Evolutionary conservation across 2,329 filamentous ascomycete genomes (phyloP).

Genomic region (Alternaria ethzedia): DNA sequence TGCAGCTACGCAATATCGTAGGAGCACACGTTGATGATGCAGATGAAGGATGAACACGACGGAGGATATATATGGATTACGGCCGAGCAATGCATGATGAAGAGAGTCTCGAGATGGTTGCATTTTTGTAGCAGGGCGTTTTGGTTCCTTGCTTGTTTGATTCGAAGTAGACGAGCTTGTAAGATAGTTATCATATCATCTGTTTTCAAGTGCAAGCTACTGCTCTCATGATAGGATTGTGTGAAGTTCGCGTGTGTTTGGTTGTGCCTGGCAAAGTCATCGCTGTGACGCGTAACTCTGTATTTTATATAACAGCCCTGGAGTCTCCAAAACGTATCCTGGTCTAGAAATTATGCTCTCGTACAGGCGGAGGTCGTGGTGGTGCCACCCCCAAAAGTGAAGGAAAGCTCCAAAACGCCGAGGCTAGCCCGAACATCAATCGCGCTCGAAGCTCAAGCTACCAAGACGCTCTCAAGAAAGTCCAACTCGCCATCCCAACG

Average conservation of each 20-base stretch:
- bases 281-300: not conserved
- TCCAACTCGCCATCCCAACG: not conserved
- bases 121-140: constrained; percentile 9
- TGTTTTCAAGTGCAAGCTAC: not conserved
- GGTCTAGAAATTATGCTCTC: not conserved
- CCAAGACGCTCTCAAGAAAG: constrained; percentile 3
- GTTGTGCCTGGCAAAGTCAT: not conserved
- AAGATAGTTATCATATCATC: constrained; percentile 6
- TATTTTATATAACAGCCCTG: accelerated
- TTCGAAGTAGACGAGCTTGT: constrained; percentile 5
- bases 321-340: not conserved
- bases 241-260: not conserved
- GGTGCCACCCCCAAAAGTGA: not conserved
- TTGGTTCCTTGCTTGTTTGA: not conserved
- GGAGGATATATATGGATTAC: constrained; percentile 1
- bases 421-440: constrained; percentile 24
- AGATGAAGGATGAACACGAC: constrained; percentile 10
- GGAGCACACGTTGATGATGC: constrained; percentile 10
- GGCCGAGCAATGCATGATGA: constrained; percentile 5
- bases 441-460: constrained; percentile 17
- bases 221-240: not conserved
- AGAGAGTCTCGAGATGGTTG: not conserved
- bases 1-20: constrained; percentile 1
- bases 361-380: not conserved
- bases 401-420: constrained; percentile 2